Base-by-base conservation (phyloP, 2,329 filamentous ascomycete species). In the Neopestalotiopsis sp. region DNA sequence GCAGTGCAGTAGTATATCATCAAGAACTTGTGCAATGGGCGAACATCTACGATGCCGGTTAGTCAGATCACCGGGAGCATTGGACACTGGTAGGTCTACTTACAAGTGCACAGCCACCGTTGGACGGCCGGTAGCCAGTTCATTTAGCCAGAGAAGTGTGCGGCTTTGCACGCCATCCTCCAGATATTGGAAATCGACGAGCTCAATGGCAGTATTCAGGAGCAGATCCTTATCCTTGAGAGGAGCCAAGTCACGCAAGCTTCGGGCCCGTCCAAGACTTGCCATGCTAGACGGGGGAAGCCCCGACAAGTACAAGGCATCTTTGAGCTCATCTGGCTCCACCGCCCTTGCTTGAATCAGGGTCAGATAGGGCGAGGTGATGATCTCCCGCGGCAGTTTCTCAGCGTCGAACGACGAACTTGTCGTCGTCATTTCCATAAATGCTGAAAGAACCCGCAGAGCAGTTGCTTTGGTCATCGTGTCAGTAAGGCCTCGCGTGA, bases 171-270 rank as follows among this genome's bases (percentile, higher is more conserved):
- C 84, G 1, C 82, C 81, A 68, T 92, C 89, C 68, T 92, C 90
- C 7, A 91, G 80, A 68, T 87, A 87, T 68, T 88, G 86, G 74
- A 92, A 92, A 75, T 92, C 90, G 10, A 92, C 86, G 57, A 92
- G 81, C 74, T 88, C 86, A 67, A 92, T 89, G 1, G 88, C 88
- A 3, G 88, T 88, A 70, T 88, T 89, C 5, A 92, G 82, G 17
- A 92, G 78, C 13, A 92, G 76, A 69, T 91, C 88, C 71, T 88
- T 86, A 70, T 92, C 89, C 66, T 85, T 85, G 73, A 90, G 83
- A 5, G 75, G 70, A 6, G 79, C 76, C 9, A 88, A 74, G 70
- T 86, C 81, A 52, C 84, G 81, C 59, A 84, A 75, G 56, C 80
- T 77, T 20, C 84, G 80, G 30, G 81, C 76, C 60, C 81, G 80